These are phyloP conservation scores for Leptographium wingfieldii DNA, from an alignment of 2,329 filamentous ascomycete genomes.

Conservation along the genomic window DNA sequence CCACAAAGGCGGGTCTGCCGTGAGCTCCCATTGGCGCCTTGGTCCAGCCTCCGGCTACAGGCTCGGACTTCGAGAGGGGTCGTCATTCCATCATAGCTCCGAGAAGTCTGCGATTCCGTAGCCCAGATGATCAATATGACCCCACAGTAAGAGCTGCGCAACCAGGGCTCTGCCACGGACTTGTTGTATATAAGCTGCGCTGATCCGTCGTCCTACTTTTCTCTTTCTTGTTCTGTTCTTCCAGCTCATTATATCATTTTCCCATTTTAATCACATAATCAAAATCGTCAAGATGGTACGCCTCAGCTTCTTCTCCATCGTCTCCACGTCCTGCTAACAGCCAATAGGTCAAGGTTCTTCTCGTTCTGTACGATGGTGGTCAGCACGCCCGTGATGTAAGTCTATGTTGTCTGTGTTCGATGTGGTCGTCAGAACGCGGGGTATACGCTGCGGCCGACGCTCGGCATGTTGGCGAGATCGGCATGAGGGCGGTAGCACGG, in stretches of 20 bases:
- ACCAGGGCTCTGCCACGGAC: background rate
- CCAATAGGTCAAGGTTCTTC: constrained; percentile 78
- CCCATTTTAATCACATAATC: background rate
- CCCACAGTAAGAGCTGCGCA: background rate
- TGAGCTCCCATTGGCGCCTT: background rate
- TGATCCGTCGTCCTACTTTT: background rate
- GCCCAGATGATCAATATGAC: background rate
- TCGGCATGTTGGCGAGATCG: no score
- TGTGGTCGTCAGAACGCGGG: no score
- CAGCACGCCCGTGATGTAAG: constrained; percentile 76
- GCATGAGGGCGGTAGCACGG: no score
- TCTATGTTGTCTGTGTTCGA: constrained; percentile 4
- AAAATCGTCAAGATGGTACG: background rate
- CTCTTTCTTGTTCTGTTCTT: background rate
- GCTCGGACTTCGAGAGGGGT: background rate
- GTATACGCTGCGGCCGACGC: no score
- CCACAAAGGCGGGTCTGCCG: background rate
- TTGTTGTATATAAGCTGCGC: background rate
- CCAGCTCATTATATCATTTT: background rate
- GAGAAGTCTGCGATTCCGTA: background rate
- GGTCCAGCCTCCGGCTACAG: background rate
- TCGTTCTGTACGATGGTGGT: constrained; percentile 85
- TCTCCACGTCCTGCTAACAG: background rate
- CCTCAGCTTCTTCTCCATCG: background rate
- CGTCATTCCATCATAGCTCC: background rate